Evolutionary conservation across 129 eudicot genomes (phyloP).

Genomic region (Solidago caesia): DNA sequence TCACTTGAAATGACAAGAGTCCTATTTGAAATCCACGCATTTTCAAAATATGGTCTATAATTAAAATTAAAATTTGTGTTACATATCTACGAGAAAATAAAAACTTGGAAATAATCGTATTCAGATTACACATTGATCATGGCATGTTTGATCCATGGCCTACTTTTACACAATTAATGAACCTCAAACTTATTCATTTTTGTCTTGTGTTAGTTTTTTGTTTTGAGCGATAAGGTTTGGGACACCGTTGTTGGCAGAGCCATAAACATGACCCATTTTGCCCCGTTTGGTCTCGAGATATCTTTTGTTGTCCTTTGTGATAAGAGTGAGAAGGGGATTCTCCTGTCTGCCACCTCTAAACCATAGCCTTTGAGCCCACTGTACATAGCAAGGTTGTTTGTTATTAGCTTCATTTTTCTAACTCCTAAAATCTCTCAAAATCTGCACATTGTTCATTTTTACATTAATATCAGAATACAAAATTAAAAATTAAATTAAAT

Average conservation of each 20-base stretch:
- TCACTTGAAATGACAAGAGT: too few relatives aligned
- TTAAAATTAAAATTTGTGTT: too few relatives aligned
- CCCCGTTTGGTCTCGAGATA: conserved; percentile 86
- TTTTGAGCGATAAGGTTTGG: conserved; percentile 36
- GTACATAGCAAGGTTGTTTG: conserved; percentile 93
- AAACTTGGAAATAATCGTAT: too few relatives aligned
- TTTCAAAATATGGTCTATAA: too few relatives aligned
- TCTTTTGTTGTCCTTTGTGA: conserved; percentile 80
- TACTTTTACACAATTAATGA: conserved; percentile 6
- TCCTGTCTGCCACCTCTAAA: conserved; percentile 73
- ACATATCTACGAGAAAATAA: too few relatives aligned
- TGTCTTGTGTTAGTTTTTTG: conserved; percentile 32
- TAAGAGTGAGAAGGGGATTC: conserved; percentile 73
- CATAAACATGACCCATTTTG: conserved; percentile 92
- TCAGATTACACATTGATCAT: too few relatives aligned
- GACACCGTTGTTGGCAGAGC: conserved; percentile 41
- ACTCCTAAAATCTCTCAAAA: conserved; percentile 93
- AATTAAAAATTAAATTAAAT: neutral
- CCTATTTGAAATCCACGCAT: too few relatives aligned
- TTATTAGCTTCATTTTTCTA: conserved; percentile 92
- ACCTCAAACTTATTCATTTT: conserved; percentile 25
- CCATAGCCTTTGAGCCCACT: conserved; percentile 96
- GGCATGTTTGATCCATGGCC: too few relatives aligned
- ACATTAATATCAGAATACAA: neutral
- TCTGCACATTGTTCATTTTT: conserved; percentile 43